Percentiles rank a stretch among this genome's conserved stretches.
Evolutionary conservation across 805 yeast species (phyloP).

Genomic region (Starmera amethionina): DNA sequence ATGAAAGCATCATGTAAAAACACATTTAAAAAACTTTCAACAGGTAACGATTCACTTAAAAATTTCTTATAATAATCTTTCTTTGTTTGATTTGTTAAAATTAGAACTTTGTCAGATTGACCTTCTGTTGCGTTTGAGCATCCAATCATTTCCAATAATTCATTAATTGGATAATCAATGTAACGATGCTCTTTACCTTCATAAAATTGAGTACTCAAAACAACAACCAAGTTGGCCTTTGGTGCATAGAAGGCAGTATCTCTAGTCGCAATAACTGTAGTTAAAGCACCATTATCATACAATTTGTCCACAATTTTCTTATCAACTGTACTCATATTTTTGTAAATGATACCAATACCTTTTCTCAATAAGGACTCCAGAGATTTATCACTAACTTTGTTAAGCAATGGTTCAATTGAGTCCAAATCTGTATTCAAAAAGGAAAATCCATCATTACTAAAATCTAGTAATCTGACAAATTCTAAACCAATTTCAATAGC

Average conservation of each 20-base stretch:
- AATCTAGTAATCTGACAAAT: conserved; percentile 27
- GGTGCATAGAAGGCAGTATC: conserved; percentile 46
- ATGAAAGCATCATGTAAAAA: conserved; percentile 58
- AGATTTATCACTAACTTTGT: conserved; percentile 35
- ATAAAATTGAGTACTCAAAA: conserved; percentile 61
- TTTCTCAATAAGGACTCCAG: conserved; percentile 32
- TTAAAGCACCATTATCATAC: conserved; percentile 38
- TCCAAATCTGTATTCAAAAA: conserved; percentile 30
- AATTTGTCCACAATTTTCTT: conserved; percentile 42
- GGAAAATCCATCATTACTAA: conserved; percentile 21
- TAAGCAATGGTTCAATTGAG: conserved; percentile 30
- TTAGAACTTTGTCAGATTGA: conserved; percentile 32
- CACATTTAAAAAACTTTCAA: conserved; percentile 64
- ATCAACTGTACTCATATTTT: conserved; percentile 49
- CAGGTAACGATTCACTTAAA: conserved; percentile 64
- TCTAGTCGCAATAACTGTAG: conserved; percentile 49
- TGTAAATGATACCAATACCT: conserved; percentile 60
- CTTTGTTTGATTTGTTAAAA: conserved; percentile 48
- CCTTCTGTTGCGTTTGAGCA: conserved; percentile 22
- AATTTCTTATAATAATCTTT: conserved; percentile 62
- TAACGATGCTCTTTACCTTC: conserved; percentile 69
- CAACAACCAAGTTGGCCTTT: conserved; percentile 41
- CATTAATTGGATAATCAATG: conserved; percentile 57
- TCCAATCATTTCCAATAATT: conserved; percentile 57
- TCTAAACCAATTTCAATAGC: conserved; percentile 43